Percentiles rank a stretch among this genome's conserved stretches.
phyloP scores from a whole-genome alignment of 2,329 filamentous ascomycete genomes.

The Penicillium sp. region DNA sequence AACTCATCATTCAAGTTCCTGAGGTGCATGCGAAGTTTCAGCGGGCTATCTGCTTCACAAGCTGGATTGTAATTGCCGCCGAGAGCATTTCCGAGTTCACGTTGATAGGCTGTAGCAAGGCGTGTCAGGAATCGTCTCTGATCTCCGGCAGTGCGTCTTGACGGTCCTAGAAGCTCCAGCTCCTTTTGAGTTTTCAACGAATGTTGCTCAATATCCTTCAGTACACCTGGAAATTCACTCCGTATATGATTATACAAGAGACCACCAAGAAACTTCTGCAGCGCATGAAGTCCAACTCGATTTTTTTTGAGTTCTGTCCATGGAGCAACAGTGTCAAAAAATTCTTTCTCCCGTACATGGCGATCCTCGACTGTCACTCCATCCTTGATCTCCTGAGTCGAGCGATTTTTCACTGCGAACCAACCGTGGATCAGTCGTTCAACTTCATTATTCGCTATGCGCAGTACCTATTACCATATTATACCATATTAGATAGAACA shows the following conservation, averaged over 20 bases:
- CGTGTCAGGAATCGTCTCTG: conserved; percentile 19
- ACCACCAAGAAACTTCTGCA: conserved; percentile 18
- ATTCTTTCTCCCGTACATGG: conserved; percentile 13
- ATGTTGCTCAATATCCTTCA: conserved; percentile 8
- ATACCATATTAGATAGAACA: background rate
- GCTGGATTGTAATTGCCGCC: conserved; percentile 15
- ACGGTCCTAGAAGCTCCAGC: conserved; percentile 16
- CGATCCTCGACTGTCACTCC: conserved; percentile 24
- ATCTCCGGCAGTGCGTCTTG: conserved; percentile 15
- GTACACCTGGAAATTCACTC: conserved; percentile 5
- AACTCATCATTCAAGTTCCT: conserved; percentile 16
- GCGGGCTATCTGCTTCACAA: conserved; percentile 8
- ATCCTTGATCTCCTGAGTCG: conserved; percentile 8
- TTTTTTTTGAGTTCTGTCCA: conserved; percentile 19
- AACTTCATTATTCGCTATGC: conserved; percentile 15
- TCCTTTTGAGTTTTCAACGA: background rate
- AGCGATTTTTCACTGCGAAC: conserved; percentile 11
- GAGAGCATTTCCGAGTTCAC: conserved; percentile 15
- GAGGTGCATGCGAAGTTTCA: conserved; percentile 20
- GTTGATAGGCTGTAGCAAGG: conserved; percentile 15
- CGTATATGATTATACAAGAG: conserved; percentile 12
- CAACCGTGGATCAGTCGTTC: conserved; percentile 7
- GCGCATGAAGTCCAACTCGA: conserved; percentile 17
- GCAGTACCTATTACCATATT: conserved; percentile 14
- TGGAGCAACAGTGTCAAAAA: conserved; percentile 14